Base-by-base conservation (phyloP, 495 filamentous ascomycete genomes). In the Aspergillus saccharolyticus region DNA sequence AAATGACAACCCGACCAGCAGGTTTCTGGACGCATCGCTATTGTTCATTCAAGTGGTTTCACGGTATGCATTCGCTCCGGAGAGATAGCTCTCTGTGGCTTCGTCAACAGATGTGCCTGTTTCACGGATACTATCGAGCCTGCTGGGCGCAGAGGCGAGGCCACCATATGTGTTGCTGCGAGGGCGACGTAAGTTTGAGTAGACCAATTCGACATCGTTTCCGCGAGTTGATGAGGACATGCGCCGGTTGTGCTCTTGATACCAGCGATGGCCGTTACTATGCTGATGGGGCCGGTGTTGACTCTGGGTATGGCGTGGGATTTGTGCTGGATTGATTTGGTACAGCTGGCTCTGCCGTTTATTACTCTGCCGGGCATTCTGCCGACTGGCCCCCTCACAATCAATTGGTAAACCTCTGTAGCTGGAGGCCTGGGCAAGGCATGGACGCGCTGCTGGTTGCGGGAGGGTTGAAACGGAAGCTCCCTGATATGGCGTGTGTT, bases 71-170 rank as follows among this genome's bases (percentile, higher is more conserved):
- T 62, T 66, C 42, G 54, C 58, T 42, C 71, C 65, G n/a, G 68
- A 52, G 14, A 60, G 46, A 2, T 64, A 51, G 53, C 63, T 62
- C 3, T 56, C 57, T 18, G 51, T 57, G 17, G 62, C 24, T 21
- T 67, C 67, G 58, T 74, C 70, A 2, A 68, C 59, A 0, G 72
- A 71, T 8, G 59, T 54, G 22, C 66, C 67, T 0, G 68, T 61
- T 57, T 76, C 74, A 33, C 68, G 58, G 39, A 76, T 76, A 42
- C 69, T 67, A 49, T 74, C 72, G 12, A 76, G 48, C 6, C 63
- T 62, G 8, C 65, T 62, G 50, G 58, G 54, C 1, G 56, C 20
- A 1, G 60, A 51, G 12, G 42, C 63, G 9, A 62, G 22, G 1
- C 67, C 68, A 0, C 69, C 68, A 17, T 66, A 70, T 0, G 72